Percentiles rank a stretch among this genome's conserved stretches.
phyloP scores from a whole-genome alignment of 768 basidiomycete species.

The Tulasnella sp. region DNA sequence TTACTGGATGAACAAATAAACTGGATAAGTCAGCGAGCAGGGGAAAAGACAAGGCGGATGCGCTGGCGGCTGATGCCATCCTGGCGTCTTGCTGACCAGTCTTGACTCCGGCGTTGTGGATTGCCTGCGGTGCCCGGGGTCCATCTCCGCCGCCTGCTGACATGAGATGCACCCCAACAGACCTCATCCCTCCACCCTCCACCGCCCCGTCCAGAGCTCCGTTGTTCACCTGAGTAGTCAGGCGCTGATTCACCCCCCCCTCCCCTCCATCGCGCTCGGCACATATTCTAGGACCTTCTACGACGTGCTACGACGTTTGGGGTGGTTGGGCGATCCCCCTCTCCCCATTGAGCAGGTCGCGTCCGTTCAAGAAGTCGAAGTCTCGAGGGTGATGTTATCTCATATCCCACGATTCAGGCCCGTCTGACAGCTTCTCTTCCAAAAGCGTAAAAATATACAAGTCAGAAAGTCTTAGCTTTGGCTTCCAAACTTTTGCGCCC shows the following conservation, averaged over 20 bases:
- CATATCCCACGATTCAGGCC: background rate
- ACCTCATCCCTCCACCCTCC: background rate
- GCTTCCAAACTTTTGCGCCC: background rate
- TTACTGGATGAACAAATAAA: slow-evolving; percentile 8
- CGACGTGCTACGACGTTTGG: background rate
- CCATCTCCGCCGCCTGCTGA: slow-evolving; percentile 1
- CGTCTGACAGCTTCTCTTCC: background rate
- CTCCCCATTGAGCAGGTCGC: background rate
- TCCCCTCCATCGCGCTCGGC: background rate
- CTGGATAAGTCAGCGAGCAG: background rate
- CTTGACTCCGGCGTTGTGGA: slow-evolving; percentile 2
- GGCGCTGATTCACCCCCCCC: background rate
- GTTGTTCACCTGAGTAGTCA: slow-evolving; percentile 5
- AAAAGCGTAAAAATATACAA: slow-evolving; percentile 10
- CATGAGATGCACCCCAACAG: slow-evolving; percentile 4
- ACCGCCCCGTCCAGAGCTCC: background rate
- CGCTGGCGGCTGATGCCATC: slow-evolving; percentile 11
- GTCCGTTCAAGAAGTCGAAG: slow-evolving; percentile 7
- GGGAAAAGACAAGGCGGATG: slow-evolving; percentile 3
- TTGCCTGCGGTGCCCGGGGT: slow-evolving; percentile 14
- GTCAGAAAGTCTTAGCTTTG: background rate
- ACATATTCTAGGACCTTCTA: background rate
- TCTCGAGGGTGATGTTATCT: background rate
- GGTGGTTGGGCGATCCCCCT: background rate
- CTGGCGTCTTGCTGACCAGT: background rate